Conservation (phyloP, 1,284 basidiomycete species). For the Phaffia rhodozyma region DNA sequence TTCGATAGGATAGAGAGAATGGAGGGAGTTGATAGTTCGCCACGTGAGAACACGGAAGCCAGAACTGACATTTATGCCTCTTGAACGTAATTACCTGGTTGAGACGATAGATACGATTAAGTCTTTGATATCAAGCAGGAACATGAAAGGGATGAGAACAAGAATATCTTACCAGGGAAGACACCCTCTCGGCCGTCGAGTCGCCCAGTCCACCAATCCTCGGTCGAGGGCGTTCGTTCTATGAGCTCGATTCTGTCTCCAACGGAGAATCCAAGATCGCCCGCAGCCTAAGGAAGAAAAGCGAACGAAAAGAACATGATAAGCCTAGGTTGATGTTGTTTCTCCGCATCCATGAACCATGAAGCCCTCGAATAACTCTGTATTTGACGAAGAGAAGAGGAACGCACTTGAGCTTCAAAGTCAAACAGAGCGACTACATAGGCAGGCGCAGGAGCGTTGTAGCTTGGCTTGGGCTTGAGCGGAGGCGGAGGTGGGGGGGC, state of each 20-base stretch:
- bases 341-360: not conserved
- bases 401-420: constrained; percentile 63
- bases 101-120: not conserved
- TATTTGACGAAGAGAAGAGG: constrained; percentile 7
- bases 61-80: constrained; percentile 13
- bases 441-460: constrained; percentile 41
- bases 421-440: constrained; percentile 94
- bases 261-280: constrained; percentile 78
- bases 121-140: not conserved
- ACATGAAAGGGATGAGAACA: not conserved
- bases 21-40: too few relatives aligned
- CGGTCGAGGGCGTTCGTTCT: constrained; percentile 65
- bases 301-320: not conserved
- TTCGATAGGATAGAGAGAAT: too few relatives aligned
- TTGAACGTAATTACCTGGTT: constrained; percentile 25
- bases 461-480: constrained; percentile 61
- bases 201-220: constrained; percentile 98
- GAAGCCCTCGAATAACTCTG: too few relatives aligned
- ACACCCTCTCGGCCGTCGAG: constrained; percentile 76
- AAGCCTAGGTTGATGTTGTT: too few relatives aligned
- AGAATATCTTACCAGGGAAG: constrained; percentile 66
- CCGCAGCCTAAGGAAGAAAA: constrained; percentile 54
- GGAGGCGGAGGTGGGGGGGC: constrained; percentile 79
- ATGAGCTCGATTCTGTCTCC: constrained; percentile 93
- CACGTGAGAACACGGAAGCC: too few relatives aligned